Evolutionary conservation across 352 stramenopile genomes (phyloP).

Genomic region (Elongisporangium undulatum): DNA sequence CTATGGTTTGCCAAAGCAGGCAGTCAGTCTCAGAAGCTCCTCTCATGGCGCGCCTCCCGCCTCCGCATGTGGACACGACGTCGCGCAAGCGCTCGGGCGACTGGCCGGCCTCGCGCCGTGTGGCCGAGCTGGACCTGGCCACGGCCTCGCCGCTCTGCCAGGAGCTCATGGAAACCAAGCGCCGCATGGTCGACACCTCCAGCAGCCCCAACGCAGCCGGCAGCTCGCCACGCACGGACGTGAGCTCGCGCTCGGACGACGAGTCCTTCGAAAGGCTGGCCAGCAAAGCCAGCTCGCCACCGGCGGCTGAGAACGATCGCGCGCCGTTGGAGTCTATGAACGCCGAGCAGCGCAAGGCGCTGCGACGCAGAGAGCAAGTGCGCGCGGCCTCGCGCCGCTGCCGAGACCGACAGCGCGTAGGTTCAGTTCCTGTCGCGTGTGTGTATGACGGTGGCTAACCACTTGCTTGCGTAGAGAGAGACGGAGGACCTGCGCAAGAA

Average conservation of each 20-base stretch:
- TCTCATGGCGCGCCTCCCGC: neutral
- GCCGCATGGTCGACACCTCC: constrained; percentile 30
- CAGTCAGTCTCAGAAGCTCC: neutral
- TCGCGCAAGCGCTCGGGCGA: neutral
- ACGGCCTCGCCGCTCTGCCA: constrained; percentile 24
- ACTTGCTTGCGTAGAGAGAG: constrained; percentile 22
- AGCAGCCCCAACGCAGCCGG: constrained; percentile 17
- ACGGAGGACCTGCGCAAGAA: constrained; percentile 66
- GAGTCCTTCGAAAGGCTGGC: constrained; percentile 22
- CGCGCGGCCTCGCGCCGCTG: constrained; percentile 51
- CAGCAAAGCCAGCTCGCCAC: constrained; percentile 10
- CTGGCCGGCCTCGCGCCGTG: neutral
- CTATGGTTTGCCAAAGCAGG: neutral
- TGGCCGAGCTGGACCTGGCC: neutral
- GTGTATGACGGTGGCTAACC: neutral
- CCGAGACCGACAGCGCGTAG: constrained; percentile 47
- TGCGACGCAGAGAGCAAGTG: constrained; percentile 57
- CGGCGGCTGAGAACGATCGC: constrained; percentile 5
- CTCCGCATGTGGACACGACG: neutral
- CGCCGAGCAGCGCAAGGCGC: constrained; percentile 54
- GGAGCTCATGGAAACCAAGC: constrained; percentile 38
- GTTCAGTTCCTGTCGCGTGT: constrained; percentile 4
- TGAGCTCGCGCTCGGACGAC: constrained; percentile 36
- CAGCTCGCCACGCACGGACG: constrained; percentile 28
- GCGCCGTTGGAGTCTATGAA: constrained; percentile 21